Base-by-base conservation (phyloP, 164 flowering plant genomes). In the Tetrastigma voinierianum region DNA sequence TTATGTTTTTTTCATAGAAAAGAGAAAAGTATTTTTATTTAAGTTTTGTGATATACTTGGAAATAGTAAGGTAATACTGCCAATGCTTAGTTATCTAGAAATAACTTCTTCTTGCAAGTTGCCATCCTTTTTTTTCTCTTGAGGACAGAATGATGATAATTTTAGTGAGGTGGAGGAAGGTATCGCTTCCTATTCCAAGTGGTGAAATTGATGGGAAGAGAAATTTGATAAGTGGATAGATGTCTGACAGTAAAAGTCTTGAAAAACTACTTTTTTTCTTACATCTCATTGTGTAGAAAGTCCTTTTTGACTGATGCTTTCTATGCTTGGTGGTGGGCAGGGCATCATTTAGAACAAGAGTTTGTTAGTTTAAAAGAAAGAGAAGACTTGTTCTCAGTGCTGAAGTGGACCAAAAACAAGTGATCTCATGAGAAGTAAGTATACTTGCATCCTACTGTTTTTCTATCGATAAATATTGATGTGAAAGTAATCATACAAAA, bases 371-470 rank as follows among this genome's bases (percentile, higher is more conserved):
- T 58, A 78, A 67, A 69, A 78, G 80, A 75, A 86, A 72, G 76
- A 90, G 76, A 70, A n/a, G n/a, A n/a, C n/a, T n/a, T n/a, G n/a
- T n/a, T n/a, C n/a, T n/a, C n/a, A n/a, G n/a, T n/a, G n/a, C 67
- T 66, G 93, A 80, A 45, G 49, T 86, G 73, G 89, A 83, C 68
- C 62, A 65, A 17, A 76, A 73, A 72, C 86, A 16, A 85, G 72
- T 75, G 76, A 71, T 67, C 85, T 91, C 86, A 84, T 79, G 95
- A 88, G 71, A 88, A 81, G 97, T 91, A 84, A 45, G 86, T 71
- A 46, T 61, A 21, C 17, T 67, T 70, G 56, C 19, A 62, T 4
- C 17, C 47, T 44, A 21, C n/a, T 32, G 49, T 57, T 69, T 19
- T 44, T 9, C 17, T 44, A 14, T 11, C 40, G 21, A 19, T 20